phyloP scores from a whole-genome alignment of 768 basidiomycete species.

The Pulveroboletus sp. region DNA sequence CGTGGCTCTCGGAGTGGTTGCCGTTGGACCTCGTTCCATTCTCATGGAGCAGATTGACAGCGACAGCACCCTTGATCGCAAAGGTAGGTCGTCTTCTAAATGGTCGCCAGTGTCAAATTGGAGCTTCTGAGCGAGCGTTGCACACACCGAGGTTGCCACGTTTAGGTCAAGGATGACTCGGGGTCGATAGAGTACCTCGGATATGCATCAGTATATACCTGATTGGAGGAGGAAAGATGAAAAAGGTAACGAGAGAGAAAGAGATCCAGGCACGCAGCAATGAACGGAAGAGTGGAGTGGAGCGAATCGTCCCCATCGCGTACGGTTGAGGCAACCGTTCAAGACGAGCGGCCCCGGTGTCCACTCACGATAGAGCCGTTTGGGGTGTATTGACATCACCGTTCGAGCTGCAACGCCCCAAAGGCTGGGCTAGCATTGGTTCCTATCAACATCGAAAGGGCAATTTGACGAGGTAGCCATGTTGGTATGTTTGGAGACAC shows the following conservation, averaged over 20 bases:
- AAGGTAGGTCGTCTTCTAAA: conserved; percentile 19
- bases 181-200: conserved; percentile 16
- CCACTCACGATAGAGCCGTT: neutral
- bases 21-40: conserved; percentile 26
- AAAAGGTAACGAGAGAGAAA: neutral
- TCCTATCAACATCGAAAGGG: neutral
- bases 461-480: neutral
- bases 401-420: neutral
- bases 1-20: conserved; percentile 20
- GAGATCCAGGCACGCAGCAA: conserved; percentile 2
- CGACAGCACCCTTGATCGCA: conserved; percentile 26
- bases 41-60: conserved; percentile 20
- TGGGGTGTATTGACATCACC: conserved; percentile 8
- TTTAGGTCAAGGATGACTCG: conserved; percentile 8
- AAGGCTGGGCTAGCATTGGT: neutral
- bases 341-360: neutral
- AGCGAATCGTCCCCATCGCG: conserved; percentile 3
- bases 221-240: conserved; percentile 5
- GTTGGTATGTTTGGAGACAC: neutral
- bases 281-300: conserved; percentile 7
- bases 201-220: conserved; percentile 1
- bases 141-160: conserved; percentile 6
- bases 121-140: conserved; percentile 7
- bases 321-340: neutral
- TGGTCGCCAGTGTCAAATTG: conserved; percentile 19